phyloP scores from a whole-genome alignment of 768 basidiomycete species.

The Hebeloma cylindrosporum region DNA sequence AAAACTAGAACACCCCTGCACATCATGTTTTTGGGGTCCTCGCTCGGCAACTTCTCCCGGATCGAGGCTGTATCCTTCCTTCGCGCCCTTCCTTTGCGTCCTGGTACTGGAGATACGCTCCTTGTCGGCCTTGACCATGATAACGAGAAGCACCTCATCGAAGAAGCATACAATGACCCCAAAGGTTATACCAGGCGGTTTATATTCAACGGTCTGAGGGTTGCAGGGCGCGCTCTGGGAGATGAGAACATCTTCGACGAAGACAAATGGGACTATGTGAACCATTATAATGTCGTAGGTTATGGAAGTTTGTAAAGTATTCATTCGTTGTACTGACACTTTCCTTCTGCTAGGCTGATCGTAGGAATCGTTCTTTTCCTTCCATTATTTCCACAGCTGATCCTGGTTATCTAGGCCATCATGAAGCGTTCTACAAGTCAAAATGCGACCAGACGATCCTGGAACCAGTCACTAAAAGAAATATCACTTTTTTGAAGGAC shows the following conservation, averaged over 20 bases:
- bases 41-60: conserved; percentile 86
- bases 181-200: conserved; percentile 72
- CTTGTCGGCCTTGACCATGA: conserved; percentile 91
- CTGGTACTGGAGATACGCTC: conserved; percentile 77
- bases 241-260: conserved; percentile 62
- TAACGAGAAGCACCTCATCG: conserved; percentile 67
- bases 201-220: conserved; percentile 82
- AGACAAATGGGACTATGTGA: conserved; percentile 77
- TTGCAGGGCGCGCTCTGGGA: conserved; percentile 68
- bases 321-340: background rate
- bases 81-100: conserved; percentile 70
- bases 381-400: conserved; percentile 5
- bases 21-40: conserved; percentile 89
- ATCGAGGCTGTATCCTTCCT: conserved; percentile 73
- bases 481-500: conserved; percentile 57
- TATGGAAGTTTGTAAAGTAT: background rate
- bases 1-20: conserved; percentile 58
- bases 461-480: conserved; percentile 44
- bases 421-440: conserved; percentile 84
- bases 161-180: conserved; percentile 84
- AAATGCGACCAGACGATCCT: conserved; percentile 55
- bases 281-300: conserved; percentile 48
- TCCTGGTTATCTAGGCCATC: conserved; percentile 54
- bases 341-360: conserved; percentile 24
- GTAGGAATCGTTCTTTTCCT: conserved; percentile 18